Percentiles rank a stretch among this genome's conserved stretches.
These are phyloP conservation scores for Boechera retrofracta DNA, from an alignment of 345 rosid species.

Conservation along the genomic window DNA sequence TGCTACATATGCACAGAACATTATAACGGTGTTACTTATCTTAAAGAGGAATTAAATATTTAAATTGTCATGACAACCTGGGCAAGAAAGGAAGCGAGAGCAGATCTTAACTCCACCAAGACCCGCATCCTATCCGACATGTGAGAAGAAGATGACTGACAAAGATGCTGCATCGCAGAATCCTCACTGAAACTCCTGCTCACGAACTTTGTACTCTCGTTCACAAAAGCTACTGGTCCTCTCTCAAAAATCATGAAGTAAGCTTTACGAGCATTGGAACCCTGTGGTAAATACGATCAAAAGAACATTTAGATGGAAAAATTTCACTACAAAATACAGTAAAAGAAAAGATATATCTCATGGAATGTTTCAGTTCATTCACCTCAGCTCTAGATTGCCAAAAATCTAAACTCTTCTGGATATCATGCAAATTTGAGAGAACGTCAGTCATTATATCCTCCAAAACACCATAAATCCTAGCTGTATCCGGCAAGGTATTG, in stretches of 20 bases:
- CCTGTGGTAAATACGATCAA: constrained; percentile 48
- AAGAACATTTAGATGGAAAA: background rate
- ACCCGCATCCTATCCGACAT: constrained; percentile 72
- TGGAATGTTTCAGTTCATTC: constrained; percentile 22
- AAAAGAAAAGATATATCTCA: constrained; percentile 25
- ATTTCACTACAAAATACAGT: background rate
- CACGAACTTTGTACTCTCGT: constrained; percentile 56
- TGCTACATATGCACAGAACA: background rate
- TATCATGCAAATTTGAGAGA: constrained; percentile 60
- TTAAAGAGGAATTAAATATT: background rate
- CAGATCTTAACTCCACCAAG: constrained; percentile 61
- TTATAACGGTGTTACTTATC: background rate
- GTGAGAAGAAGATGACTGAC: constrained; percentile 66
- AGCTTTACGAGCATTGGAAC: constrained; percentile 66
- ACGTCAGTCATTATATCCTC: constrained; percentile 68
- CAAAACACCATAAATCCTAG: constrained; percentile 59
- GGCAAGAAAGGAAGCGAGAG: constrained; percentile 81
- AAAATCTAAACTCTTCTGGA: constrained; percentile 77
- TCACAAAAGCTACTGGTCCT: constrained; percentile 80
- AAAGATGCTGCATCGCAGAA: constrained; percentile 59
- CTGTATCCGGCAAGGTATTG: constrained; percentile 53
- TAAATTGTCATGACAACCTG: constrained; percentile 55
- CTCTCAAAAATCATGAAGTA: constrained; percentile 88
- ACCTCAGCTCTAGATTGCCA: constrained; percentile 90
- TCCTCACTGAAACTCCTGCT: constrained; percentile 53